Percentiles rank a stretch among this genome's conserved stretches.
Evolutionary conservation across 345 rosid species (phyloP).

Genomic region (Zanthoxylum bungeanum): DNA sequence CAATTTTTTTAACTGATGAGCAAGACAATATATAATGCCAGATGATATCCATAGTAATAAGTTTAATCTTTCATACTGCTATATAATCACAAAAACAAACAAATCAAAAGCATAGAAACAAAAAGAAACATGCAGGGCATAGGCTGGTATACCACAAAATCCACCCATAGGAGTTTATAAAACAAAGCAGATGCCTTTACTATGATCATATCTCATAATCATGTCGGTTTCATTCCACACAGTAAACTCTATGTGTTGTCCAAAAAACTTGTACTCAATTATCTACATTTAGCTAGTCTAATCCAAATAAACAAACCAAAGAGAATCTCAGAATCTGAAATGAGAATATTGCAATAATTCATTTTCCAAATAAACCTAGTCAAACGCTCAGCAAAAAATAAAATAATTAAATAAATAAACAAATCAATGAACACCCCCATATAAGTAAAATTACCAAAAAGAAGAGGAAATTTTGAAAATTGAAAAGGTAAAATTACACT

Average conservation of each 20-base stretch:
- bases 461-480: not conserved
- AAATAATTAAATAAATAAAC: no score
- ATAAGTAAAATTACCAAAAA: not conserved
- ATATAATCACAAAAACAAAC: no score
- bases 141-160: not conserved
- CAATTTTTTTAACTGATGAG: not conserved
- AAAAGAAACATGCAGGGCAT: not conserved
- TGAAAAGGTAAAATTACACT: not conserved
- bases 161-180: not conserved
- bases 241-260: slow-evolving; percentile 1
- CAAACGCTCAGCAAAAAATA: no score
- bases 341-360: no score
- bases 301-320: no score
- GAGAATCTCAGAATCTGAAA: no score
- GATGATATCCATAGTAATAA: not conserved
- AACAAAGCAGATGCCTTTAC: not conserved
- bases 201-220: no score
- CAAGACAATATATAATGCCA: not conserved
- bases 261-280: no score
- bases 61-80: not conserved
- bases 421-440: not conserved
- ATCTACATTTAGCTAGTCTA: no score
- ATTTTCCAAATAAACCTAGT: no score
- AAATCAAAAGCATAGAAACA: slow-evolving; percentile 9
- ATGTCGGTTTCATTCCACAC: not conserved